phyloP scores from a whole-genome alignment of 495 filamentous ascomycete species.

The Aspergillus indologenus region DNA sequence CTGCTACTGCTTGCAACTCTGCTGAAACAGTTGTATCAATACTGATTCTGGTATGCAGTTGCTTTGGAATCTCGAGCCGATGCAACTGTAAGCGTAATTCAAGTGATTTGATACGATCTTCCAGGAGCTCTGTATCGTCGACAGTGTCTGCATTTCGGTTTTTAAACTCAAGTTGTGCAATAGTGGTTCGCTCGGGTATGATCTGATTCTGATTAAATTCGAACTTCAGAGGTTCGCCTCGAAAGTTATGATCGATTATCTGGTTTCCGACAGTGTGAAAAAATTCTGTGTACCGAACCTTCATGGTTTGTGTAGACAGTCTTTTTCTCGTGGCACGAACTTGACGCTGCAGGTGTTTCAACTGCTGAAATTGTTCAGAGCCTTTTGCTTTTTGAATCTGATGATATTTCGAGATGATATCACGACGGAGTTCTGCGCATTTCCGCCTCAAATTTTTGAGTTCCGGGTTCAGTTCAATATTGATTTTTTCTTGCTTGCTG shows the following conservation, averaged over 20 bases:
- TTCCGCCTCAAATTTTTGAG: constrained; percentile 12
- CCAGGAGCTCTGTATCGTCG: constrained; percentile 17
- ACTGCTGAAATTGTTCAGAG: constrained; percentile 11
- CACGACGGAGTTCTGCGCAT: constrained; percentile 3
- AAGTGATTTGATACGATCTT: constrained; percentile 24
- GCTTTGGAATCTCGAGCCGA: constrained; percentile 14
- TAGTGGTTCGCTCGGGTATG: constrained; percentile 18
- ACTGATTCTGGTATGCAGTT: constrained; percentile 13
- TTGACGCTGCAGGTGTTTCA: constrained; percentile 7
- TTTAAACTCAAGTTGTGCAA: constrained; percentile 25
- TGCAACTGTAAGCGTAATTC: constrained; percentile 22
- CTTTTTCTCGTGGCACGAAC: constrained; percentile 15
- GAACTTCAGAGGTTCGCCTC: constrained; percentile 16
- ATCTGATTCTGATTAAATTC: constrained; percentile 10
- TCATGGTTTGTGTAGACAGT: constrained; percentile 11
- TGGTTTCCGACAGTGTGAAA: constrained; percentile 21
- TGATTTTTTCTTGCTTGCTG: constrained; percentile 8
- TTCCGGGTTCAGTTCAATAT: constrained; percentile 12
- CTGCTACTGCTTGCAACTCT: constrained; percentile 4
- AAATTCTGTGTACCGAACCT: constrained; percentile 7
- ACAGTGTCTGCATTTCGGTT: constrained; percentile 21
- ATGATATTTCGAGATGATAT: constrained; percentile 16
- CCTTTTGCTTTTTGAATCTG: constrained; percentile 13
- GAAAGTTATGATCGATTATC: constrained; percentile 21
- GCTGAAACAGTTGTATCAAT: constrained; percentile 2